These are phyloP conservation scores for Agrocybe pediades DNA, from an alignment of 768 basidiomycete species.

Conservation along the genomic window DNA sequence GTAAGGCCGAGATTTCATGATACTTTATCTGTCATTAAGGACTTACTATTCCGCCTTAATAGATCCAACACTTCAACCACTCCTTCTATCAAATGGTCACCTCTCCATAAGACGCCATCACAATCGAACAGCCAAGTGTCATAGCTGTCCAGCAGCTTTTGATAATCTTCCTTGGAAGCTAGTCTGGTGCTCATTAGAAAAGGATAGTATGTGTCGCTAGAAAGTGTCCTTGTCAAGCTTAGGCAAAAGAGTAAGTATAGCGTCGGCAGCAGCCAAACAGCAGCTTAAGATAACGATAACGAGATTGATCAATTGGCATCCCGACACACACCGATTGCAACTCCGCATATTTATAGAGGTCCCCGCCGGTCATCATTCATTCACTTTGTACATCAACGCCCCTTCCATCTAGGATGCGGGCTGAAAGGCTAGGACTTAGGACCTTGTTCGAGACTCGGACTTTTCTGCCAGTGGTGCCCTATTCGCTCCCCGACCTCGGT, in stretches of 20 bases:
- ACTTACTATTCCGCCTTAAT: constrained; percentile 73
- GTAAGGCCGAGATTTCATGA: constrained; percentile 9
- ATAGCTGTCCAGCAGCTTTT: constrained; percentile 58
- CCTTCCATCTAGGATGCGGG: too few species aligned
- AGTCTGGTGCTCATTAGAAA: constrained; percentile 36
- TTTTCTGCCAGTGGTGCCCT: too few species aligned
- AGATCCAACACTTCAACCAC: constrained; percentile 72
- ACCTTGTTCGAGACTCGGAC: too few species aligned
- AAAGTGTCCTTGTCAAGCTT: not conserved
- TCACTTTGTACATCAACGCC: too few species aligned
- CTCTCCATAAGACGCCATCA: constrained; percentile 94
- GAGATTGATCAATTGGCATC: too few species aligned
- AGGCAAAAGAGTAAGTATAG: not conserved
- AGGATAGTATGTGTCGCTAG: constrained; percentile 6
- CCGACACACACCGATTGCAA: too few species aligned
- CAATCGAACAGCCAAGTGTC: constrained; percentile 98
- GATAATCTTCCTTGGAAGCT: constrained; percentile 46
- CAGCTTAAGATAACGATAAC: too few species aligned
- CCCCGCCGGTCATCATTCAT: too few species aligned
- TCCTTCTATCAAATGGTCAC: constrained; percentile 77
- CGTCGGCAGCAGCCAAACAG: too few species aligned
- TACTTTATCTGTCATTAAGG: constrained; percentile 3
- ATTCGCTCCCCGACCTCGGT: too few species aligned
- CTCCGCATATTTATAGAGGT: too few species aligned
- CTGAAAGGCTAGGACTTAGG: too few species aligned